A percentile compares a stretch with the other conserved stretches of the same genome.
Conservation (phyloP, 2,329 filamentous ascomycete species). For the Cladobotryum mycophilum region DNA sequence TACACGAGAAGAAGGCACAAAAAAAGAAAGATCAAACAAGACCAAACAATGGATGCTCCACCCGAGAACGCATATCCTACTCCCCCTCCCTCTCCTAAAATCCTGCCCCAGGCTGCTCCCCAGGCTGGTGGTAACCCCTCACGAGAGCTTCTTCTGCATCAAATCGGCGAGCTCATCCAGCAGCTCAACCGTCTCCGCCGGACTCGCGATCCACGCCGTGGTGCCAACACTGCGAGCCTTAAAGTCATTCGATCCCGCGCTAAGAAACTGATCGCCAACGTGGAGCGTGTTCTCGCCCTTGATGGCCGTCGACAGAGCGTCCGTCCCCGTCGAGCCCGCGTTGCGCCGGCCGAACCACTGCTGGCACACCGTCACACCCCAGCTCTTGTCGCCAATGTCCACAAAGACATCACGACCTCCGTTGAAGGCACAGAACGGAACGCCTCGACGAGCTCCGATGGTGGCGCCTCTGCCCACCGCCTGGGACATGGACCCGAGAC, state of each 20-base stretch:
- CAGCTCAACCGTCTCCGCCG: constrained; percentile 80
- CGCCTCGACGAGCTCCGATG: constrained; percentile 17
- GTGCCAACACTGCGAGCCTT: constrained; percentile 88
- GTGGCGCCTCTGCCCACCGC: constrained; percentile 16
- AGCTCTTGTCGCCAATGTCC: constrained; percentile 96
- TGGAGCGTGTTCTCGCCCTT: constrained; percentile 76
- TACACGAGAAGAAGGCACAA: no score
- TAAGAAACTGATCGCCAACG: constrained; percentile 94
- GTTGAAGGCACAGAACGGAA: constrained; percentile 98
- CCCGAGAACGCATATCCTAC: no score
- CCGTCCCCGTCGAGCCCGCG: constrained; percentile 2
- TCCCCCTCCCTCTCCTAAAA: no score
- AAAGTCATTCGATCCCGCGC: constrained; percentile 93
- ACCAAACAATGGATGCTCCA: not conserved
- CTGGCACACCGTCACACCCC: constrained; percentile 91
- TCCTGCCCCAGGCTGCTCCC: no score
- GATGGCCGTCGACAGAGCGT: constrained; percentile 37
- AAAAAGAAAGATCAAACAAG: not conserved
- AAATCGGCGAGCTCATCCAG: constrained; percentile 72
- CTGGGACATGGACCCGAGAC: constrained; percentile 35
- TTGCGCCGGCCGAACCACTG: constrained; percentile 64
- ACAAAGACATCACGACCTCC: constrained; percentile 97
- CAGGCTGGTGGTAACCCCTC: not conserved
- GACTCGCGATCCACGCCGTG: constrained; percentile 94
- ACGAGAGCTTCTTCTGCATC: constrained; percentile 32